Percentiles rank a stretch among this genome's conserved stretches.
phyloP scores from a whole-genome alignment of 2,329 filamentous ascomycete species.

The Fusarium bactridioides region DNA sequence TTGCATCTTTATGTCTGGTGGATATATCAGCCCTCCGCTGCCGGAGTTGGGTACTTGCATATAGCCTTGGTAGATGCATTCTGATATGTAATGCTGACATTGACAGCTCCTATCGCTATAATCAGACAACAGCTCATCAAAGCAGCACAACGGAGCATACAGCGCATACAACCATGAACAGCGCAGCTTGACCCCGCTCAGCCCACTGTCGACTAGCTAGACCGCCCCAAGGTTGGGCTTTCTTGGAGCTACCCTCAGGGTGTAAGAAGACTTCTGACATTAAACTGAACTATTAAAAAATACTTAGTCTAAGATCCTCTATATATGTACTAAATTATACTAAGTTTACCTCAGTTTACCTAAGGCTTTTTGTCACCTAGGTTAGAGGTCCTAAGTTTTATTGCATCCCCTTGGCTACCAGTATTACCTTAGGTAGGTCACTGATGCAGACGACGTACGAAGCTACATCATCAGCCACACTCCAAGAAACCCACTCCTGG shows the following conservation, averaged over 20 bases:
- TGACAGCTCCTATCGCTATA: constrained; percentile 12
- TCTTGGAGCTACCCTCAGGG: constrained; percentile 5
- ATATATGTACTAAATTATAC: too few species aligned
- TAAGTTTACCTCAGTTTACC: too few species aligned
- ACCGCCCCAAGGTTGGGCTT: constrained; percentile 31
- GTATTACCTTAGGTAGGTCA: neutral
- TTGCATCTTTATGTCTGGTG: neutral
- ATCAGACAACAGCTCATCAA: constrained; percentile 6
- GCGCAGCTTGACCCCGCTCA: constrained; percentile 25
- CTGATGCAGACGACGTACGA: constrained; percentile 15
- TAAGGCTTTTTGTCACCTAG: too few species aligned
- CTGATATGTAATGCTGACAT: constrained; percentile 8
- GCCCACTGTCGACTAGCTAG: constrained; percentile 15
- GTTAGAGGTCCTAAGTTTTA: too few species aligned
- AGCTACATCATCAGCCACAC: constrained; percentile 43
- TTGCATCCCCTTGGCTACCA: neutral
- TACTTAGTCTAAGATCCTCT: too few species aligned
- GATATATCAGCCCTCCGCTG: constrained; percentile 3
- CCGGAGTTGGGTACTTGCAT: constrained; percentile 20
- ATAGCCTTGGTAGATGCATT: constrained; percentile 1
- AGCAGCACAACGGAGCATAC: constrained; percentile 6
- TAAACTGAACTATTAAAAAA: too few species aligned
- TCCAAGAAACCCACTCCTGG: constrained; percentile 17
- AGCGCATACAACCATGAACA: constrained; percentile 22
- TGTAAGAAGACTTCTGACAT: too few species aligned